These are phyloP conservation scores for Neocallimastix lanati DNA, from an alignment of 192 early-diverging fungal genomes.

Conservation along the genomic window DNA sequence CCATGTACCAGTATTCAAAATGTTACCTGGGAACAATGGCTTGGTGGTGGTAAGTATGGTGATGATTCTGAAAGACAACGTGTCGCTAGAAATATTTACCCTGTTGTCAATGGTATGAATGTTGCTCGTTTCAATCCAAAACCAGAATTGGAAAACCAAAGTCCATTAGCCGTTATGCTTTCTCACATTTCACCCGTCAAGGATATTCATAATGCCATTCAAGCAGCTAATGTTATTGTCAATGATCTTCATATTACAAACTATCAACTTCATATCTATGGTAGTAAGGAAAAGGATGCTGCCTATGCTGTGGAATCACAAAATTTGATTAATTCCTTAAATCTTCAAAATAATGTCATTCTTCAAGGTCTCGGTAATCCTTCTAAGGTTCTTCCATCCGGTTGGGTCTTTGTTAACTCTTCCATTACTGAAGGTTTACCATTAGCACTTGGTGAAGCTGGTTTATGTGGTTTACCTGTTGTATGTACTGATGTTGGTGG, in stretches of 20 bases:
- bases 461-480: slow-evolving; percentile 13
- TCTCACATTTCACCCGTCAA: slow-evolving; percentile 22
- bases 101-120: too few relatives aligned
- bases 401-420: slow-evolving; percentile 26
- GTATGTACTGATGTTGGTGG: too few relatives aligned
- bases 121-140: slow-evolving; percentile 15
- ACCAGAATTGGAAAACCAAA: slow-evolving; percentile 2
- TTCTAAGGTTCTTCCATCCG: slow-evolving; percentile 13
- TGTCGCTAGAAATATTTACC: slow-evolving; percentile 5
- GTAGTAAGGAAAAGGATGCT: slow-evolving; percentile 17
- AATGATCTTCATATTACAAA: slow-evolving; percentile 16
- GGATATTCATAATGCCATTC: too few relatives aligned
- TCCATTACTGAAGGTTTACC: slow-evolving; percentile 18
- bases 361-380: slow-evolving; percentile 18
- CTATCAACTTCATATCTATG: slow-evolving; percentile 21
- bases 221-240: slow-evolving; percentile 16
- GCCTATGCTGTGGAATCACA: slow-evolving; percentile 17
- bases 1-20: slow-evolving; percentile 22
- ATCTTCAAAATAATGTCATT: slow-evolving; percentile 13
- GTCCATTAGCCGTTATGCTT: slow-evolving; percentile 18
- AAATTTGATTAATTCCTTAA: slow-evolving; percentile 10
- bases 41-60: slow-evolving; percentile 12
- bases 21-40: slow-evolving; percentile 16
- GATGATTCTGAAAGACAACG: background rate
- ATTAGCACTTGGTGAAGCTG: slow-evolving; percentile 13